Conservation (phyloP, 768 basidiomycete species). For the Lenzites betulinus region DNA sequence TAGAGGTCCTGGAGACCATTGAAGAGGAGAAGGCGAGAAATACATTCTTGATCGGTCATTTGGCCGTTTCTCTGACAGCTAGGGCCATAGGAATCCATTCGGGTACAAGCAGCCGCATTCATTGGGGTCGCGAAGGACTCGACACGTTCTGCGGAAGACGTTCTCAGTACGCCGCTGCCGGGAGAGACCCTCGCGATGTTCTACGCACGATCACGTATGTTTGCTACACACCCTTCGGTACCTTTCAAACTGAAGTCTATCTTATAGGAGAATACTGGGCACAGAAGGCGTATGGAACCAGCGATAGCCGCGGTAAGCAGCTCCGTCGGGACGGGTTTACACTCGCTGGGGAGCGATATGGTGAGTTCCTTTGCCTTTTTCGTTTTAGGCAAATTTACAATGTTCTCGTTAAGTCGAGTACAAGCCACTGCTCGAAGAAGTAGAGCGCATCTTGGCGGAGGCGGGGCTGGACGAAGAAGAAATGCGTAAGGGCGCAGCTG, state of each 20-base stretch:
- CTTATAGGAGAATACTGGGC: conserved; percentile 76
- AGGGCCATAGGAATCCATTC: conserved; percentile 38
- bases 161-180: conserved; percentile 76
- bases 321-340: conserved; percentile 77
- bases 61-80: neutral
- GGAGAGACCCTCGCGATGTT: conserved; percentile 85
- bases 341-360: conserved; percentile 72
- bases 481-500: conserved; percentile 60
- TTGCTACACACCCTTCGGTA: neutral
- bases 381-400: neutral
- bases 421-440: conserved; percentile 79
- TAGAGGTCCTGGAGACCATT: conserved; percentile 28
- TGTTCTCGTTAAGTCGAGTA: conserved; percentile 54
- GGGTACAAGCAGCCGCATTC: conserved; percentile 48
- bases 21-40: conserved; percentile 28
- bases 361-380: conserved; percentile 40
- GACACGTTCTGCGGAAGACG: conserved; percentile 65
- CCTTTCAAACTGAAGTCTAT: neutral
- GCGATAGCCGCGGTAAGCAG: conserved; percentile 74
- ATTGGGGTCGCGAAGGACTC: conserved; percentile 67
- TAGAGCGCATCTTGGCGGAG: conserved; percentile 80
- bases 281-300: conserved; percentile 60
- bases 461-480: conserved; percentile 87
- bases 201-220: conserved; percentile 77
- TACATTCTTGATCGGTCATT: neutral